Evolutionary conservation across 805 yeast species (phyloP), one percentile per base, ranked within the genome.

Genomic region (Schwanniomyces pseudopolymorphus): DNA sequence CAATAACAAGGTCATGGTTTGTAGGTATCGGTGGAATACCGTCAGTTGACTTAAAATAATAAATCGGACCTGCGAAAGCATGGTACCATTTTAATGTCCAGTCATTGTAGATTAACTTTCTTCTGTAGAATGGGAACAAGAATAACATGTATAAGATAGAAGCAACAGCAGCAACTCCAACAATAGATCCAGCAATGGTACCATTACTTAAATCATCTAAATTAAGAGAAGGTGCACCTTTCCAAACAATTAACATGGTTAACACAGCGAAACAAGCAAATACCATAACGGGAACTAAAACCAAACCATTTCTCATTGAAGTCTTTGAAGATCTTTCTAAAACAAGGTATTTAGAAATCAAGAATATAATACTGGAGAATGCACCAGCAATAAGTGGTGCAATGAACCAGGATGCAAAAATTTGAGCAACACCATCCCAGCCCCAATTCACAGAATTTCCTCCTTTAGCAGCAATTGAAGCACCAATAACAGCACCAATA

Each of bases 221-320:
- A 22, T 80, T 67, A 55, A 85, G 75, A 52, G 77, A 76, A 56
- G 91, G 89, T 45, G 91, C 84, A 56, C 90, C 91, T 63, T 86
- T 85, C 87, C 88, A 84, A 33, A 83, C 88, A 60, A 86, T 81
- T 64, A 85, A 75, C 87, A 87, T 84, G 48, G 90, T 83, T 56
- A 86, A 73, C 42, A 85, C 75, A 35, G 83, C 62, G 47, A 83
- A 81, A 20, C 88, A 78, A 33, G 72, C 59, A 53, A 78, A 84
- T 17, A 85, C 85, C 60, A 84, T 74, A 20, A 75, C 43, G 9
- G 90, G 91, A 52, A 82, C 81, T 38, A 81, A 59, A 7, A 72
- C 33, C 52, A 87, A 70, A 3, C 84, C 89, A 52, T 79, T 74
- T 63, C 77, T 75, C 43, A 83, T 57, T 25, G 78, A 72, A 14